Evolutionary conservation across 495 filamentous ascomycete genomes (phyloP), one percentile per base, ranked within the genome.

Genomic region (Neurospora intermedia): DNA sequence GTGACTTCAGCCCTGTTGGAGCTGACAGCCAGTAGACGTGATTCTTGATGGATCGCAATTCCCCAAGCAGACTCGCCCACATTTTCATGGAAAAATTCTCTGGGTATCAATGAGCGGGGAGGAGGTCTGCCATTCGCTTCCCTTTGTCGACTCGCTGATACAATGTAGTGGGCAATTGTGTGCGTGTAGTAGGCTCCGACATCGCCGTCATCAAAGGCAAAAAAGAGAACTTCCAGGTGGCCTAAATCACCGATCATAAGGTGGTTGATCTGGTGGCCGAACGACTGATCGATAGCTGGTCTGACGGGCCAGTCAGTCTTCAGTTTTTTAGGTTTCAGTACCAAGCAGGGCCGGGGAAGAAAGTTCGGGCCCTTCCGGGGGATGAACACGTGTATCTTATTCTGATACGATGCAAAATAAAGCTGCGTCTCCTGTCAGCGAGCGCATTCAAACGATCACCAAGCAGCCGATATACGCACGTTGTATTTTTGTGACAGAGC

Each of bases 51-150:
- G 16, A 96, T 87, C 8, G 95, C 92, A 43, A 99, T 78, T 1
- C 96, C 96, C 96, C 96, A 99, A 5, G 93, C 95, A 73, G 92
- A 94, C 38, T 78, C 81, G 2, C 85, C 88, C 23, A 98, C 93
- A 80, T 91, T 91, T 71, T 91, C 86, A 76, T 89, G 87, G 72
- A 96, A 93, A 79, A 94, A 92, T 1, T 89, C 85, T 69, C 81
- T 74, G 41, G 79, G 78, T 13, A 43, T 20, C 10, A 69, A 43
- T 16, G 43, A 27, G 7, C 71, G 40, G n/a, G 27, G 66, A 9
- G 9, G 39, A 15, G 66, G 66, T 69, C 40, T 69, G 46, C 42
- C n/a, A 27, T n/a, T 6, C 9, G 27, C 43, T 20, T 70, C 70
- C 4, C 18, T 23, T 3, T 73, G 69, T 11, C 59, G 72, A 38